Conservation (phyloP, 2,329 filamentous ascomycete species). For the Seiridium cupressi region DNA sequence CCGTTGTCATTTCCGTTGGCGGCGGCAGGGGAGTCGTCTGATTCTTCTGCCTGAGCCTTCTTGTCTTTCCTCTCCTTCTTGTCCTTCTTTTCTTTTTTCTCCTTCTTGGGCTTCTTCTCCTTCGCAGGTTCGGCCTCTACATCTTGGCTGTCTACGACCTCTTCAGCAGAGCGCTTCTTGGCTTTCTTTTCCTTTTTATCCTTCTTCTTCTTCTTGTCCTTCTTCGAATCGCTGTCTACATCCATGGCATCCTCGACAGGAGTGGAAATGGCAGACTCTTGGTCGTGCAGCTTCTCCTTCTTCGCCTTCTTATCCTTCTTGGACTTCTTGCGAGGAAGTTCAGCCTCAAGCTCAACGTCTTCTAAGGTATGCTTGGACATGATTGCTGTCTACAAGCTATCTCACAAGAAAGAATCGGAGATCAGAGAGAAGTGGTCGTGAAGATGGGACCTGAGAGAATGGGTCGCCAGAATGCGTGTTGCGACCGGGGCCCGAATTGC, state of each 20-base stretch:
- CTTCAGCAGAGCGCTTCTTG: constrained; percentile 24
- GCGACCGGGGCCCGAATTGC: neutral
- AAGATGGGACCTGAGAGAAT: too few species aligned
- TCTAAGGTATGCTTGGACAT: constrained; percentile 32
- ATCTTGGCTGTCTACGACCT: constrained; percentile 18
- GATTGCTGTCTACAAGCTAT: neutral
- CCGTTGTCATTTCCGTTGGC: neutral
- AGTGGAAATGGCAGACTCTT: constrained; percentile 8
- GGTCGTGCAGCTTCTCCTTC: constrained; percentile 24
- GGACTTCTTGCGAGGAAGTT: constrained; percentile 36
- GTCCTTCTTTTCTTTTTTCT: constrained; percentile 30
- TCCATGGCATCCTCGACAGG: constrained; percentile 18
- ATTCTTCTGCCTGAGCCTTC: constrained; percentile 24
- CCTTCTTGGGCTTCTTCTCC: constrained; percentile 31
- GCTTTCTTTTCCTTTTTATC: constrained; percentile 28
- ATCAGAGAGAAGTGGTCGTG: too few species aligned
- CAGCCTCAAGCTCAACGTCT: constrained; percentile 25
- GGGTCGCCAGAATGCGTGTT: neutral
- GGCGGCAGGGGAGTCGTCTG: constrained; percentile 14
- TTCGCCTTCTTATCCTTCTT: constrained; percentile 40
- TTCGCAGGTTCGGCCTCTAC: constrained; percentile 16
- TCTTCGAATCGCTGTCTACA: constrained; percentile 10
- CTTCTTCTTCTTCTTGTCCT: constrained; percentile 29
- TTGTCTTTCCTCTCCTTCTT: constrained; percentile 21
- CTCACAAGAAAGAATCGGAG: neutral